Evolutionary conservation across 306 rosid genomes (phyloP), one percentile per base, ranked within the genome.

Genomic region (Corylus avellana): DNA sequence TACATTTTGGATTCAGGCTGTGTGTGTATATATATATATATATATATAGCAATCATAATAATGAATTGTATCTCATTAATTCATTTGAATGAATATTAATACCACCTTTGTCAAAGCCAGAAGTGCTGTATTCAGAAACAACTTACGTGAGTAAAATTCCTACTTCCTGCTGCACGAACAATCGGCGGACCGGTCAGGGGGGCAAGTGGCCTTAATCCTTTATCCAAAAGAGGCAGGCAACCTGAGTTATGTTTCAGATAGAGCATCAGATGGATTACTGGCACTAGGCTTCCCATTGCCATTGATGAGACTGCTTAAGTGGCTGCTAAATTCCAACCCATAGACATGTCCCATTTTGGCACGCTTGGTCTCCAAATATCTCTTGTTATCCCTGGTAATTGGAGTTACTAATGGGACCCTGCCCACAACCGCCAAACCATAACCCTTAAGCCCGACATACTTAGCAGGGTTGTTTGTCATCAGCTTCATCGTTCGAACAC

Each of bases 381-480:
- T 87, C 86, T 39, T 83, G 85, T 93, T 93, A 77, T 93, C 98
- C 7, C 82, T 86, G 22, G 98, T 93, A 75, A 93, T 86, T 16
- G 87, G 93, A 29, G 93, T 85, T 75, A 90, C 3, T 76, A 93
- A 77, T 0, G 98, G 98, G 76, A 93, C 90, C 83, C 98, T 87
- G 12, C 97, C 94, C 0, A 90, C 83, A 80, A 93, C 79, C 16
- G 88, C 79, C 87, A 93, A 85, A 70, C 98, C 98, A 70, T 93
- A 93, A 18, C 98, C 98, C 80, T 90, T 93, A 51, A 93, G 89
- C 25, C 98, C 98, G 22, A 84, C 47, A 77, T 90, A 93, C 87
- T 93, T 93, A 20, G 94, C 79, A 27, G 98, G 98, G 84, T 93
- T 93, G 88, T 93, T 93, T 14, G 98, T 93, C 97, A 93, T 88